These are phyloP conservation scores for Gastrodia elata DNA, from an alignment of 106 monocot species.

Conservation along the genomic window DNA sequence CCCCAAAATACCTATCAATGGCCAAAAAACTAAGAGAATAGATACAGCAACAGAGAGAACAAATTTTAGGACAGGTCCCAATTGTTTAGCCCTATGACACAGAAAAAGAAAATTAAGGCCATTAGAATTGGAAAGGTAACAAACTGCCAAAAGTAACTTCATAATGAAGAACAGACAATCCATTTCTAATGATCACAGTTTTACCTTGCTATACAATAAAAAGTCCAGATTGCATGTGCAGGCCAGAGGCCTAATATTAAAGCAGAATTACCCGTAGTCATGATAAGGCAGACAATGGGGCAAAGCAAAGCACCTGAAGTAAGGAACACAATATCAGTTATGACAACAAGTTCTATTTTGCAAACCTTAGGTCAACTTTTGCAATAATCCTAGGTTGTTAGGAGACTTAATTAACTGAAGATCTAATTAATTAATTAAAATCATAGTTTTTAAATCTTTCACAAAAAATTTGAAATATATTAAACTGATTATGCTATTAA, in stretches of 20 bases:
- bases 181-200: background rate
- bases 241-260: conserved; percentile 89
- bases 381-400: too few species aligned
- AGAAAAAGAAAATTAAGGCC: conserved; percentile 11
- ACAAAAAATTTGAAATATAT: background rate
- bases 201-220: conserved; percentile 73
- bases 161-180: background rate
- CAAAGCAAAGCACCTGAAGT: conserved; percentile 57
- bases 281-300: conserved; percentile 62
- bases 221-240: conserved; percentile 71
- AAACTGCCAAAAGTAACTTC: background rate
- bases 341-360: background rate
- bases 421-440: too few species aligned
- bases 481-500: too few species aligned
- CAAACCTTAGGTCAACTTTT: too few species aligned
- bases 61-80: conserved; percentile 77
- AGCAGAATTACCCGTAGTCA: conserved; percentile 69
- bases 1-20: conserved; percentile 40
- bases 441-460: too few species aligned
- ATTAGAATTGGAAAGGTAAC: background rate
- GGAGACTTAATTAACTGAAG: too few species aligned
- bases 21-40: conserved; percentile 50
- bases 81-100: conserved; percentile 60
- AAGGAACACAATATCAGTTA: background rate
- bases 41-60: conserved; percentile 28